Conservation (phyloP, 2,329 filamentous ascomycete genomes). For the Acarospora socialis region DNA sequence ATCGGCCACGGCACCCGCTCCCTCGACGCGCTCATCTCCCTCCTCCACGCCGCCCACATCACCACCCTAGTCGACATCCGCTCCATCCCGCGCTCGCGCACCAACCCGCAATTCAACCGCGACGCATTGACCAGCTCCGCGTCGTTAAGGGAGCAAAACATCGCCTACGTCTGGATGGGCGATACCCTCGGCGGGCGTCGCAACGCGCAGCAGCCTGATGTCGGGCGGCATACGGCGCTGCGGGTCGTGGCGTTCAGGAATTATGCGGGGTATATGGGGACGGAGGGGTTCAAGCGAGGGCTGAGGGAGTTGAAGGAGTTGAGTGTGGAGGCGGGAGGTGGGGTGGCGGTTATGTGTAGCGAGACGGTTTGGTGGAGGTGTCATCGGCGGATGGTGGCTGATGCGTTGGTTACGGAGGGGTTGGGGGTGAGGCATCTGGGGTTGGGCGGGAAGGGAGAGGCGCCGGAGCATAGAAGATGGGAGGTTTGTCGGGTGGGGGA, state of each 20-base stretch:
- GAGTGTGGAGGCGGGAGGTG: background rate
- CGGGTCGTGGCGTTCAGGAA: constrained; percentile 9
- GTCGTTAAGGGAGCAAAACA: constrained; percentile 4
- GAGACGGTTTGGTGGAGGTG: constrained; percentile 11
- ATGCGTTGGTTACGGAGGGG: constrained; percentile 6
- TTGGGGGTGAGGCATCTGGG: constrained; percentile 8
- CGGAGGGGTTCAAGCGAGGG: constrained; percentile 4
- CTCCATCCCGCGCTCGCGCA: constrained; percentile 7
- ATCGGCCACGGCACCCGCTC: constrained; percentile 9
- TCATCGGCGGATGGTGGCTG: constrained; percentile 11
- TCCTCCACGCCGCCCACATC: constrained; percentile 9
- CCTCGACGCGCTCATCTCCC: constrained; percentile 5
- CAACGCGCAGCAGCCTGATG: constrained; percentile 5
- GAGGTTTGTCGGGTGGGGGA: constrained; percentile 6
- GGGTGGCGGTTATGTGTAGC: constrained; percentile 9
- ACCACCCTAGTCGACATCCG: constrained; percentile 8
- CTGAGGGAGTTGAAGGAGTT: constrained; percentile 4
- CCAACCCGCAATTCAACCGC: constrained; percentile 9
- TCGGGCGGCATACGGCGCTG: constrained; percentile 7
- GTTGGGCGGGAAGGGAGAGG: constrained; percentile 3
- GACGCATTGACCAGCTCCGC: constrained; percentile 5
- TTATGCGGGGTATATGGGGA: constrained; percentile 10
- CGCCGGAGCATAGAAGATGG: constrained; percentile 8
- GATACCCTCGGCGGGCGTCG: constrained; percentile 3
- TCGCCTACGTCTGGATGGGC: constrained; percentile 5